These are phyloP conservation scores for Rhododendron vialii DNA, from an alignment of 148 eudicot genomes.

Conservation along the genomic window DNA sequence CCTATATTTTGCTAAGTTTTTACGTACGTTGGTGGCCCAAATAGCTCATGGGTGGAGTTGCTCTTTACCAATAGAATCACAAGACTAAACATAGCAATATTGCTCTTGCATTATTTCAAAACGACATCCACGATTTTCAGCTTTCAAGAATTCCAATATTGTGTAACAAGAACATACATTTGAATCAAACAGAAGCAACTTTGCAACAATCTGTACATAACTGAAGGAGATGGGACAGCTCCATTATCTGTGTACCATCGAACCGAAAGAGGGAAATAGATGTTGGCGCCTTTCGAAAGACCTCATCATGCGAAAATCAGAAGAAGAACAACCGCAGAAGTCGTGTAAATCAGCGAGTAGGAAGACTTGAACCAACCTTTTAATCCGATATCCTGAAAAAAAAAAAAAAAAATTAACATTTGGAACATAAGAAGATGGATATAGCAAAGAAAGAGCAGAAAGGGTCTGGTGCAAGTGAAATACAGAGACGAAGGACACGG, in stretches of 20 bases:
- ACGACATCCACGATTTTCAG: neutral
- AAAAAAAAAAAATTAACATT: neutral
- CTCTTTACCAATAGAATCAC: too few relatives aligned
- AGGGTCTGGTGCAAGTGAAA: neutral
- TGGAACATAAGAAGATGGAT: neutral
- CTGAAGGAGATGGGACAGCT: neutral
- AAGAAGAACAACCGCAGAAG: slow-evolving; percentile 22
- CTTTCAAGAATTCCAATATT: neutral
- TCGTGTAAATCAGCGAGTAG: slow-evolving; percentile 17
- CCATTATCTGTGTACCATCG: neutral
- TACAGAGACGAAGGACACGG: neutral
- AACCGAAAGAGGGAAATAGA: neutral
- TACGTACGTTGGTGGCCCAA: too few relatives aligned
- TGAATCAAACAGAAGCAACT: neutral
- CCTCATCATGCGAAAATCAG: slow-evolving; percentile 20
- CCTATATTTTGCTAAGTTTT: too few relatives aligned
- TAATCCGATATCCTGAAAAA: slow-evolving; percentile 21
- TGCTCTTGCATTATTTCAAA: neutral
- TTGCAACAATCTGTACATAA: neutral
- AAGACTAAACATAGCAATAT: neutral
- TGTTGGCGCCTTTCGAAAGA: neutral
- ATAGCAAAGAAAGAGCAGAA: neutral
- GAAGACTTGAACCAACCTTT: slow-evolving; percentile 30
- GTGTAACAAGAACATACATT: neutral
- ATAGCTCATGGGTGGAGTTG: too few relatives aligned